Conservation (phyloP, 129 eudicot genomes). For the Lonicera japonica region DNA sequence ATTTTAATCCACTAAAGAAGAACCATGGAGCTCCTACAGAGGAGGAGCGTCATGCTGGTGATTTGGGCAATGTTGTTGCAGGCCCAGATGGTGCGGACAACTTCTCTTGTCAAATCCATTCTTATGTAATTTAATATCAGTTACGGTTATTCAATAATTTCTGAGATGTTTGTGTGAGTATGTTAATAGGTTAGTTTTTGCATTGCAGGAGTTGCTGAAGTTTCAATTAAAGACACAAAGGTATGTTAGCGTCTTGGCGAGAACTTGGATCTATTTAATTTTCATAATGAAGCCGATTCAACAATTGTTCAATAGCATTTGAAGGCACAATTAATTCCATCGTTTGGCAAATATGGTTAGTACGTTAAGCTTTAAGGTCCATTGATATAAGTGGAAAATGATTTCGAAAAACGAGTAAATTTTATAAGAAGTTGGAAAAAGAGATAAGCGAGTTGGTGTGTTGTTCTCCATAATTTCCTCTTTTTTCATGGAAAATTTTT, state of each 20-base stretch:
- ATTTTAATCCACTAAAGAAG: slow-evolving; percentile 80
- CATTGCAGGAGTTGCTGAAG: slow-evolving; percentile 78
- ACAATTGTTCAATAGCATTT: background rate
- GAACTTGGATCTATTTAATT: too few species aligned
- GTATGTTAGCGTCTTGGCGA: slow-evolving; percentile 22
- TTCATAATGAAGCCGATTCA: background rate
- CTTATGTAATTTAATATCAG: background rate
- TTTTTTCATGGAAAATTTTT: too few species aligned
- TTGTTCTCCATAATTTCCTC: too few species aligned
- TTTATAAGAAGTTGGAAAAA: too few species aligned
- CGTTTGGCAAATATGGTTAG: too few species aligned
- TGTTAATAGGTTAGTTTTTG: background rate
- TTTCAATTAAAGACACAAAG: slow-evolving; percentile 61
- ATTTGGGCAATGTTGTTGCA: slow-evolving; percentile 88
- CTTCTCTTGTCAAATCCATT: background rate
- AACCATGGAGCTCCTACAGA: slow-evolving; percentile 90
- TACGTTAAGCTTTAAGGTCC: too few species aligned
- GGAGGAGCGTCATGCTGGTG: slow-evolving; percentile 81
- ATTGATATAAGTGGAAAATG: too few species aligned
- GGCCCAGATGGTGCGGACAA: slow-evolving; percentile 55
- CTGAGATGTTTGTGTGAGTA: too few species aligned
- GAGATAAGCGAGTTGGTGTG: too few species aligned
- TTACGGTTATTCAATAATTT: background rate
- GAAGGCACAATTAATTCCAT: background rate
- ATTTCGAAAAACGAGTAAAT: too few species aligned